Base-by-base conservation (phyloP, 139 green algal genomes). In the Chlorella sp. region DNA sequence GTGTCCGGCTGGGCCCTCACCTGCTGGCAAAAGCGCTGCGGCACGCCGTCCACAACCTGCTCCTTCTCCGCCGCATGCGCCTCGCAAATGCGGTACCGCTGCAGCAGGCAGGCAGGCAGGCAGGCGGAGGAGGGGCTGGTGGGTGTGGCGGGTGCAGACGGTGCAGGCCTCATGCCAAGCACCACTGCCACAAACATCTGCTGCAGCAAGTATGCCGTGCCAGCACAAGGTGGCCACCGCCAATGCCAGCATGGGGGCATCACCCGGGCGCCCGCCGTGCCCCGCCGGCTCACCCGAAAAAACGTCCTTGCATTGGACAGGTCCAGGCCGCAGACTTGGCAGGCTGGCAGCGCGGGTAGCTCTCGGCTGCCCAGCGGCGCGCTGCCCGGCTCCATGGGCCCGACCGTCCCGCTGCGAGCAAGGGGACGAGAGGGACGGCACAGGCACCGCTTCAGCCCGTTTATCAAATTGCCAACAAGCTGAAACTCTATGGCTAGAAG, bases 1-100 rank as follows among this genome's bases (percentile, higher is more conserved):
- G 3, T 30, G 36, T 7, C 20, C 17, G 1, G 5, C 11, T 3
- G 41, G 62, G 17, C 22, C 11, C 51, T 9, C 60, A 85, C 48
- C 80, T 78, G 67, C 36, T 86, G 81, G 56, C 81, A 86, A 60
- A 86, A 86, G 34, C 82, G 73, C n/a, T 82, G 76, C 32, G 8
- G 51, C 32, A 70, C 34, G 64, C 83, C 83, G 5, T 77, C 38
- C 0, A 81, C 14, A 16, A 77, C 0, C 19, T 83, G 62, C 43
- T 43, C 30, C 24, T 46, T 22, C 30, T 36, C 30, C 14, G 40
- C 54, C 65, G 69, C 79, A 54, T 87, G 83, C 28, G 41, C 65
- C 6, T 74, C 56, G 60, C 83, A 87, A 5, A 82, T 72, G 48
- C 72, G 74, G 46, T 84, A 84, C 0, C 83, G 46, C 74, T 83